Percentiles rank a stretch among this genome's conserved stretches.
These are phyloP conservation scores for Leonotis leonurus DNA, from an alignment of 257 asterid genomes.

Conservation along the genomic window DNA sequence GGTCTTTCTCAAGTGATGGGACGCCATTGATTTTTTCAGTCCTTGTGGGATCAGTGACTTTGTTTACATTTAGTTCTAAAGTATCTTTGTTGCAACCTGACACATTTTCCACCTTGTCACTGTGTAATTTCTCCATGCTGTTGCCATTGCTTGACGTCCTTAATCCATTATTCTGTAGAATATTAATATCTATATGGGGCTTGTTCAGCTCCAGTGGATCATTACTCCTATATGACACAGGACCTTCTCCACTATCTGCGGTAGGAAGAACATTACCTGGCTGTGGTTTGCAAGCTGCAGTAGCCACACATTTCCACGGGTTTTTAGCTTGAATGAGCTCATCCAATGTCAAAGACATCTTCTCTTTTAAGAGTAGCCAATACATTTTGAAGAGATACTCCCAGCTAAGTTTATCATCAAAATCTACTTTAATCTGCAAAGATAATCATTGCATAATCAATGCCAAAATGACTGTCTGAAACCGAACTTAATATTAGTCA, in stretches of 20 bases:
- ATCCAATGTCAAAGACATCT: constrained; percentile 42
- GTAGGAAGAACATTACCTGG: constrained; percentile 15
- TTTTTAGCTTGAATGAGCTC: constrained; percentile 60
- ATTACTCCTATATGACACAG: constrained; percentile 18
- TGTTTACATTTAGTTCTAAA: neutral
- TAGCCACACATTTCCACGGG: constrained; percentile 35
- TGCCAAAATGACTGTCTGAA: neutral
- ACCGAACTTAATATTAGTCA: neutral
- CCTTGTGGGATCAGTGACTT: too few relatives aligned
- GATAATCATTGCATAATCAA: neutral
- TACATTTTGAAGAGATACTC: constrained; percentile 80
- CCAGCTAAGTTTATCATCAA: constrained; percentile 78
- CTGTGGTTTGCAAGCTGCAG: constrained; percentile 28
- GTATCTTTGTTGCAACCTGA: neutral
- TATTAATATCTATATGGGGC: constrained; percentile 14
- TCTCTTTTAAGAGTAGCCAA: constrained; percentile 60
- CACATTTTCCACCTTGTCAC: neutral
- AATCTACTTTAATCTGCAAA: constrained; percentile 68
- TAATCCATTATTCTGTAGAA: constrained; percentile 17
- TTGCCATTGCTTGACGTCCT: constrained; percentile 10
- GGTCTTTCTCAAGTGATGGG: too few relatives aligned
- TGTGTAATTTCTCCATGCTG: constrained; percentile 6
- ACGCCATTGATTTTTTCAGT: neutral
- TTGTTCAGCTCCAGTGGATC: constrained; percentile 32
- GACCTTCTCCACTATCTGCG: constrained; percentile 22